Evolutionary conservation across 2,329 filamentous ascomycete genomes (phyloP), one percentile per base, ranked within the genome.

Genomic region (Aspergillus hiratsukae): DNA sequence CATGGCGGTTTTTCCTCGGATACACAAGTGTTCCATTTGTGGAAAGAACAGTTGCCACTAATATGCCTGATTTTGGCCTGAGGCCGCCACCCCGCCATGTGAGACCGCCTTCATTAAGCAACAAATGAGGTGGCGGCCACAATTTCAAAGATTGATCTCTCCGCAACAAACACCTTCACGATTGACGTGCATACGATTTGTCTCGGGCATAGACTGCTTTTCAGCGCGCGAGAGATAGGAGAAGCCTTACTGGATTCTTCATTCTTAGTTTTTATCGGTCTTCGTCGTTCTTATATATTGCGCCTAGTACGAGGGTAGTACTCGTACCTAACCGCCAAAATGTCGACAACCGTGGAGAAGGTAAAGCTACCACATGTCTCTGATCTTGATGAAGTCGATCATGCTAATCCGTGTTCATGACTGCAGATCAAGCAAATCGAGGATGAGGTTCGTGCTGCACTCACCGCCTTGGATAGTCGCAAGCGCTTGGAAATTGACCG

Each of bases 311-410:
- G 60, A 64, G 59, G 54, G 55, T 58, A 52, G 56, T 56, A 50
- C 59, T 62, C 56, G 58, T 66, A 59, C 53, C 48, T 52, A 58
- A 55, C 61, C 67, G 72, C 73, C 81, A 89, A 76, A 70, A 97
- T 97, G 94, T 83, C 93, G 83, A 97, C 93, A 59, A 97, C 93
- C 45, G 91, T 97, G 74, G 93, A 97, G 70, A 97, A 97, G 88
- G 91, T 90, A 73, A 65, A 83, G 69, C 40, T 27, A 43, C 28
- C 41, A 40, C 48, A 28, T 28, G 28, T 49, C 31, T 53, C 25
- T 50, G 5, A 52, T 40, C 35, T 37, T 43, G 8, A 21, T 45
- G 37, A 28, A 45, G 53, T 41, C 37, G 46, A 37, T 48, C 35
- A 40, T 58, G 71, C 77, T 79, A 53, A 57, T 51, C 23, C 14